Evolutionary conservation across 1,139 yeast genomes (phyloP).

Genomic region (Protomyces macrosporus): DNA sequence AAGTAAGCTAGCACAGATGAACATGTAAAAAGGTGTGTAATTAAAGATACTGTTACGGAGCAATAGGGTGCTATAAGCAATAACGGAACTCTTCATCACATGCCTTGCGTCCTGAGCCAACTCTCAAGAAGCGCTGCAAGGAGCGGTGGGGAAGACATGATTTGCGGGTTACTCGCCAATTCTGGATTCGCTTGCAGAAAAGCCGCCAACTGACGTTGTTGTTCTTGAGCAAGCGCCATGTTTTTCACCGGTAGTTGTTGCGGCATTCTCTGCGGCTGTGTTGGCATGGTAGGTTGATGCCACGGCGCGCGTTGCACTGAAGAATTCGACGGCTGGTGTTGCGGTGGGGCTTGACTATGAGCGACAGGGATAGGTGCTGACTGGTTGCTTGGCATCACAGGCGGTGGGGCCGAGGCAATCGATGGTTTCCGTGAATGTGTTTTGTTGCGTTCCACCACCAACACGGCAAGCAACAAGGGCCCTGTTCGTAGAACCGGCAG

Average conservation of each 20-base stretch:
- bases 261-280: not conserved
- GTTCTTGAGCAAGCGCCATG: conserved; percentile 4
- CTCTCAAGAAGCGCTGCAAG: conserved; percentile 14
- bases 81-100: not conserved
- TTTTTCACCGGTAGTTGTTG: not conserved
- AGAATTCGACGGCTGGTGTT: not conserved
- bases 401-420: not conserved
- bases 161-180: conserved; percentile 9
- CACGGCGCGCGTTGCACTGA: not conserved
- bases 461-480: conserved; percentile 46
- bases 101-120: conserved; percentile 10
- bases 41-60: too few relatives aligned
- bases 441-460: conserved; percentile 44
- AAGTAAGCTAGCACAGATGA: too few relatives aligned
- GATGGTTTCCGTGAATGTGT: not conserved
- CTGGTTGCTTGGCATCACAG: not conserved
- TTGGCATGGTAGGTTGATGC: not conserved
- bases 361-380: not conserved
- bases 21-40: too few relatives aligned
- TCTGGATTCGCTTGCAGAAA: conserved; percentile 21
- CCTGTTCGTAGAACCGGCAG: conserved; percentile 31
- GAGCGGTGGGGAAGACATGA: conserved; percentile 19
- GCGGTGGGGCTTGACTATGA: not conserved
- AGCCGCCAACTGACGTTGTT: conserved; percentile 10
- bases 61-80: not conserved